Conservation (phyloP, 441 rosid species). For the Dalechampia spathulata region DNA sequence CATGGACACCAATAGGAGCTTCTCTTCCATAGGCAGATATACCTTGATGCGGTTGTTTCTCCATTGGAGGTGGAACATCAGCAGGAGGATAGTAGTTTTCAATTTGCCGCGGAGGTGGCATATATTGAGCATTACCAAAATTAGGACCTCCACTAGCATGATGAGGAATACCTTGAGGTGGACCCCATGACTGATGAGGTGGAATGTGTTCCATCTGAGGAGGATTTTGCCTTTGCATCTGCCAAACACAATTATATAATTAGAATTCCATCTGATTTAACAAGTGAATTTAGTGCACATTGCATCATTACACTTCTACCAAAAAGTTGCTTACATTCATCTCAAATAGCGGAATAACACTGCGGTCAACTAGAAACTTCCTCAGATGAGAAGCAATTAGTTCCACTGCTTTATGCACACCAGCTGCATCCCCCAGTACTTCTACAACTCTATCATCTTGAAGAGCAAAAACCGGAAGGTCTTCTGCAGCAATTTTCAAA, state of each 20-base stretch:
- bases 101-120: constrained; percentile 76
- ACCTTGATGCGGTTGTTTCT: constrained; percentile 91
- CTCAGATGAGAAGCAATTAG: constrained; percentile 87
- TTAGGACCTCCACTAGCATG: constrained; percentile 68
- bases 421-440: constrained; percentile 72
- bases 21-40: constrained; percentile 96
- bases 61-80: constrained; percentile 73
- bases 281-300: not conserved
- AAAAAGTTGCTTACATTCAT: constrained; percentile 47
- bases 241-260: constrained; percentile 15
- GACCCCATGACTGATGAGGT: constrained; percentile 86
- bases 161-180: constrained; percentile 80
- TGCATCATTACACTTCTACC: not conserved
- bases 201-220: constrained; percentile 84
- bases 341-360: constrained; percentile 82
- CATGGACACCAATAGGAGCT: constrained; percentile 62
- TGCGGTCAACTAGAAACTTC: constrained; percentile 93
- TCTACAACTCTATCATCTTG: constrained; percentile 97
- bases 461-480: constrained; percentile 83
- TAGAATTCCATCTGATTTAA: constrained; percentile 6
- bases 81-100: constrained; percentile 75
- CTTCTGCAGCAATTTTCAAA: constrained; percentile 47
- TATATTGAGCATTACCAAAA: constrained; percentile 64
- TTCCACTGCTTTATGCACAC: constrained; percentile 89
- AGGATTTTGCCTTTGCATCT: constrained; percentile 80